Evolutionary conservation across 2,329 filamentous ascomycete genomes (phyloP).

Genomic region (Hirsutella minnesotensis): DNA sequence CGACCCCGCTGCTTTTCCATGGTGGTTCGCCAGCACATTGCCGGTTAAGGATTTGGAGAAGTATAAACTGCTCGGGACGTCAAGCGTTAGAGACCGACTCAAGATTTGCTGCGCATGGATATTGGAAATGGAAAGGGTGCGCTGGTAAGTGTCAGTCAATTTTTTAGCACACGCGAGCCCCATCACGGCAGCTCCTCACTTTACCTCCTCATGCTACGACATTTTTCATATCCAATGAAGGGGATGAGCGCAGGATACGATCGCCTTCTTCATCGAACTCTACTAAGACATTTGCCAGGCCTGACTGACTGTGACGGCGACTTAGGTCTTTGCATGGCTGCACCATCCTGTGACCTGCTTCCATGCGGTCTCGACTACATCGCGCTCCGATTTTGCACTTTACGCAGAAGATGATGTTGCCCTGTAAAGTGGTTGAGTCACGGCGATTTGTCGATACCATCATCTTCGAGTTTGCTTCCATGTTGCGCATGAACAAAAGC

Average conservation of each 20-base stretch:
- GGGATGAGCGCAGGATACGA: neutral
- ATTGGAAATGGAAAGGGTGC: constrained; percentile 53
- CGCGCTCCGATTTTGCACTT: too few species aligned
- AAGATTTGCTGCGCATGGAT: constrained; percentile 80
- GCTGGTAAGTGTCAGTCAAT: constrained; percentile 48
- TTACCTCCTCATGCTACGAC: neutral
- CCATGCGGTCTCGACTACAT: neutral
- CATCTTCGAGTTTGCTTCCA: too few species aligned
- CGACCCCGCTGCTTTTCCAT: constrained; percentile 69
- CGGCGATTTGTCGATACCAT: too few species aligned
- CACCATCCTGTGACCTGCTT: constrained; percentile 16
- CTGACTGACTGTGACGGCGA: constrained; percentile 13
- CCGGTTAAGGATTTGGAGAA: constrained; percentile 70
- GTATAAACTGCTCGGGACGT: constrained; percentile 61
- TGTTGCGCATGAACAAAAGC: too few species aligned
- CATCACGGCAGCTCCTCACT: too few species aligned
- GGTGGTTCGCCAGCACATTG: constrained; percentile 80
- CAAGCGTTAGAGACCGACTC: constrained; percentile 66
- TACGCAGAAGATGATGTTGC: too few species aligned
- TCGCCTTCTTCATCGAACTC: neutral
- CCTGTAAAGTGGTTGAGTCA: too few species aligned
- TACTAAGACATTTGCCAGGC: constrained; percentile 8
- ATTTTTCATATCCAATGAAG: neutral
- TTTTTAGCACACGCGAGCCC: neutral
- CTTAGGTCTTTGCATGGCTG: constrained; percentile 18